Percentiles rank a stretch among this genome's conserved stretches.
phyloP scores from a whole-genome alignment of 306 rosid genomes.

The Acacia acuminata region DNA sequence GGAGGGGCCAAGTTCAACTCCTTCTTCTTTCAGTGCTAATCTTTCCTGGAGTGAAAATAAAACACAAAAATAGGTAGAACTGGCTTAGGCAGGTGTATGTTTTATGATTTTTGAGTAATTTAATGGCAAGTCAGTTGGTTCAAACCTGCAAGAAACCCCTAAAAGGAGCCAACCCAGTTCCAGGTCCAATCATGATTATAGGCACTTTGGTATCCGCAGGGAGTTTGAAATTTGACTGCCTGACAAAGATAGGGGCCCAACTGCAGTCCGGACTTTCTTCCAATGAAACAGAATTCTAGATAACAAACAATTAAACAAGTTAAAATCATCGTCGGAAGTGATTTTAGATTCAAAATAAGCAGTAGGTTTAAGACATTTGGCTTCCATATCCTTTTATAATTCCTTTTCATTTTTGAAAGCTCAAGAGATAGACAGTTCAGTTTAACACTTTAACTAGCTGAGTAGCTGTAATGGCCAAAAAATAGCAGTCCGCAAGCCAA shows the following conservation, averaged over 20 bases:
- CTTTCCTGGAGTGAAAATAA: conserved; percentile 72
- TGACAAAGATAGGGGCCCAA: conserved; percentile 91
- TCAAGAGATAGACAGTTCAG: background rate
- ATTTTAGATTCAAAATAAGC: background rate
- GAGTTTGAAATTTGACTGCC: conserved; percentile 95
- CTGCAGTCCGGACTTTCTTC: conserved; percentile 75
- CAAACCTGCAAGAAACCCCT: conserved; percentile 98
- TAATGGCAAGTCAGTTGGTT: conserved; percentile 32
- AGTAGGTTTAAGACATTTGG: background rate
- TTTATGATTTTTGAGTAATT: conserved; percentile 6
- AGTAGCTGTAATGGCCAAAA: background rate
- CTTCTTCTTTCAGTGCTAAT: conserved; percentile 70
- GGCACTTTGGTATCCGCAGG: conserved; percentile 84
- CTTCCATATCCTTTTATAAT: background rate
- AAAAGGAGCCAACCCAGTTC: conserved; percentile 99
- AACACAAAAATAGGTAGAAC: conserved; percentile 13
- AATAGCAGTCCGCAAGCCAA: background rate
- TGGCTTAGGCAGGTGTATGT: conserved; percentile 17
- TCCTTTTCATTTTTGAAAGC: background rate
- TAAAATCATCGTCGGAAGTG: background rate
- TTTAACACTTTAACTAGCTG: background rate
- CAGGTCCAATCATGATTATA: conserved; percentile 95
- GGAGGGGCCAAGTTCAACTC: conserved; percentile 80
- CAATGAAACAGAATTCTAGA: conserved; percentile 70
- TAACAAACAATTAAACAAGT: conserved; percentile 26